Evolutionary conservation across 345 rosid genomes (phyloP).

Genomic region (Aethionema arabicum): DNA sequence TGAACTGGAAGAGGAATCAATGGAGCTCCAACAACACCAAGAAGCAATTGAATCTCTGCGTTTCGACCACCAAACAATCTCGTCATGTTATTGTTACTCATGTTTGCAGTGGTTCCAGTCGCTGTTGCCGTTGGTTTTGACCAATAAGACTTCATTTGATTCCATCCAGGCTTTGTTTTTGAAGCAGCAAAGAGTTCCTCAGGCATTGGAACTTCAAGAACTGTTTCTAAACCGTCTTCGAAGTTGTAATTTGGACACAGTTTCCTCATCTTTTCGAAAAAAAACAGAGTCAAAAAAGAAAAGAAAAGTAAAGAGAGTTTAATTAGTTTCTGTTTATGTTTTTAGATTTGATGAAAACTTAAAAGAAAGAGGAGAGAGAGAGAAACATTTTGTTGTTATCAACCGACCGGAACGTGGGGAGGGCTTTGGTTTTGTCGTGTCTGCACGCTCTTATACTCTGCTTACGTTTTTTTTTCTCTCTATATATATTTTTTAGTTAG

Average conservation of each 20-base stretch:
- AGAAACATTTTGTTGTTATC: constrained; percentile 39
- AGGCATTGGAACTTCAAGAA: constrained; percentile 93
- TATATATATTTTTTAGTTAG: background rate
- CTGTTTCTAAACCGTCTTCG: constrained; percentile 93
- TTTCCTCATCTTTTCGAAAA: constrained; percentile 55
- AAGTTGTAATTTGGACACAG: constrained; percentile 82
- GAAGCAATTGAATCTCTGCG: constrained; percentile 84
- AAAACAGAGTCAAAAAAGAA: constrained; percentile 7
- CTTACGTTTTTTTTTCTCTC: constrained; percentile 4
- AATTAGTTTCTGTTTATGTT: too few species aligned
- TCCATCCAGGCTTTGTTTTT: constrained; percentile 55
- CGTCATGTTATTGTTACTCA: constrained; percentile 11
- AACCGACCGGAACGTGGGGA: constrained; percentile 79
- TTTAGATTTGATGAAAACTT: constrained; percentile 28
- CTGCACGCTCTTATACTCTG: constrained; percentile 61
- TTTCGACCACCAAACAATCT: constrained; percentile 56
- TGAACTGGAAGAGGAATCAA: constrained; percentile 76
- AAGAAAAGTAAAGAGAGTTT: constrained; percentile 17
- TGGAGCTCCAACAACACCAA: constrained; percentile 95
- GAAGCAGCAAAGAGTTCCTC: constrained; percentile 69
- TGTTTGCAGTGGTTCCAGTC: constrained; percentile 37
- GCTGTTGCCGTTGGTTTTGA: constrained; percentile 42
- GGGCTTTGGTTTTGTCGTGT: constrained; percentile 66
- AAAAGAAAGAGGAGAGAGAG: constrained; percentile 30
- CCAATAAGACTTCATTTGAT: constrained; percentile 82